These are phyloP conservation scores for Phyllosticta capitalensis DNA, from an alignment of 2,329 filamentous ascomycete species.

Conservation along the genomic window DNA sequence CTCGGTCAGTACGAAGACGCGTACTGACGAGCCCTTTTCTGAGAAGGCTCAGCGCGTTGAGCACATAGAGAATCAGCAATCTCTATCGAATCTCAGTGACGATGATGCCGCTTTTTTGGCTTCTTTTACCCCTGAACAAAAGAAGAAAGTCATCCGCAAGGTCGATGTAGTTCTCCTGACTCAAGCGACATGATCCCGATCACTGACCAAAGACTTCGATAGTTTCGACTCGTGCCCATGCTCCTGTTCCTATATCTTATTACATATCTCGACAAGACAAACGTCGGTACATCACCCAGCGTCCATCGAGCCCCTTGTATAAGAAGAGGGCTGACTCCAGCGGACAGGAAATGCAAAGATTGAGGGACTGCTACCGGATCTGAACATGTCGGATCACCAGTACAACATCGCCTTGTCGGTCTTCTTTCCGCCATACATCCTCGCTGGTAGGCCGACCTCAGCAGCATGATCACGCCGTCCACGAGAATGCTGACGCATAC, in stretches of 20 bases:
- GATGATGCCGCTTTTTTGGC: constrained; percentile 22
- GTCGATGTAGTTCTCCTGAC: constrained; percentile 12
- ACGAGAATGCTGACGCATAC: not conserved
- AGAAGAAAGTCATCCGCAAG: constrained; percentile 19
- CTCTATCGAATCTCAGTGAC: constrained; percentile 5
- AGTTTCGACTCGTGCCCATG: constrained; percentile 18
- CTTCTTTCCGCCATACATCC: constrained; percentile 45
- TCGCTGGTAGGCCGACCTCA: constrained; percentile 20
- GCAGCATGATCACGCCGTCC: not conserved
- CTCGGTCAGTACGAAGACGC: too few relatives aligned
- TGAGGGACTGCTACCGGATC: constrained; percentile 18
- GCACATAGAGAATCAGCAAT: too few relatives aligned
- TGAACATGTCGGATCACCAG: constrained; percentile 40
- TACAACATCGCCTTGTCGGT: constrained; percentile 54
- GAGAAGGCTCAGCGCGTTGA: too few relatives aligned
- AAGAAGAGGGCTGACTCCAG: too few relatives aligned
- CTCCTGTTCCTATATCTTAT: constrained; percentile 21
- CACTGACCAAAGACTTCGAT: not conserved
- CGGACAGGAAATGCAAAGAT: constrained; percentile 35
- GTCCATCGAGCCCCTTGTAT: too few relatives aligned
- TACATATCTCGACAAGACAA: constrained; percentile 20
- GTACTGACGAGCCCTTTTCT: too few relatives aligned
- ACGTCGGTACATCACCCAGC: too few relatives aligned
- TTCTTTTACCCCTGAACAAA: constrained; percentile 16
- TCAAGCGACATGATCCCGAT: too few relatives aligned